These are phyloP conservation scores for Purpureocillium takamizusanense DNA, from an alignment of 2,329 filamentous ascomycete genomes.

Conservation along the genomic window DNA sequence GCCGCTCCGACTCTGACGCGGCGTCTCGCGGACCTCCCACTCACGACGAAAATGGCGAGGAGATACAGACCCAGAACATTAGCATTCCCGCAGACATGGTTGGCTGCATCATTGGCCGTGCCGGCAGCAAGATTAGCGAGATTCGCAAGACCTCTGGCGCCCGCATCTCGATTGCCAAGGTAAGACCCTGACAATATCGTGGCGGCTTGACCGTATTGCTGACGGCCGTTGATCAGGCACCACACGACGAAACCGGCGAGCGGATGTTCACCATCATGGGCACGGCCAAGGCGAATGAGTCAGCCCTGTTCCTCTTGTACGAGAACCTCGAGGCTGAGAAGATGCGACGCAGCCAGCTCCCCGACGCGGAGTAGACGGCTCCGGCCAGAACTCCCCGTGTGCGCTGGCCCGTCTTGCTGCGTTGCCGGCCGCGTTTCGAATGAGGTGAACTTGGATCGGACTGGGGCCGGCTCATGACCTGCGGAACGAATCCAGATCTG, in stretches of 20 bases:
- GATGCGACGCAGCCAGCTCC: constrained; percentile 85
- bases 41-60: constrained; percentile 92
- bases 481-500: constrained; percentile 46
- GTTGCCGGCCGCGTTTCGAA: constrained; percentile 18
- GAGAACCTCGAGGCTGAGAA: constrained; percentile 99
- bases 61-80: constrained; percentile 98
- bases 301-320: constrained; percentile 89
- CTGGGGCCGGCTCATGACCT: constrained; percentile 35
- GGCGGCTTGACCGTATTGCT: not conserved
- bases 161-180: constrained; percentile 95
- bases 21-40: constrained; percentile 73
- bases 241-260: constrained; percentile 95
- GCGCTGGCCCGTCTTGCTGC: constrained; percentile 17
- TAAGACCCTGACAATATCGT: constrained; percentile 23
- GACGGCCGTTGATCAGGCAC: constrained; percentile 40
- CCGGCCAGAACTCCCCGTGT: constrained; percentile 4
- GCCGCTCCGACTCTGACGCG: constrained; percentile 77
- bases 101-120: constrained; percentile 95
- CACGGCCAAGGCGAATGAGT: constrained; percentile 86
- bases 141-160: constrained; percentile 95
- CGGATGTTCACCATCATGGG: constrained; percentile 99
- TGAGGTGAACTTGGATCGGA: constrained; percentile 34
- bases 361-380: constrained; percentile 39
- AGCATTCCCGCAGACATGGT: constrained; percentile 99
- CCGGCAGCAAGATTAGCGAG: constrained; percentile 94